These are phyloP conservation scores for Podosphaera fusca DNA, from an alignment of 2,329 filamentous ascomycete species.

Conservation along the genomic window DNA sequence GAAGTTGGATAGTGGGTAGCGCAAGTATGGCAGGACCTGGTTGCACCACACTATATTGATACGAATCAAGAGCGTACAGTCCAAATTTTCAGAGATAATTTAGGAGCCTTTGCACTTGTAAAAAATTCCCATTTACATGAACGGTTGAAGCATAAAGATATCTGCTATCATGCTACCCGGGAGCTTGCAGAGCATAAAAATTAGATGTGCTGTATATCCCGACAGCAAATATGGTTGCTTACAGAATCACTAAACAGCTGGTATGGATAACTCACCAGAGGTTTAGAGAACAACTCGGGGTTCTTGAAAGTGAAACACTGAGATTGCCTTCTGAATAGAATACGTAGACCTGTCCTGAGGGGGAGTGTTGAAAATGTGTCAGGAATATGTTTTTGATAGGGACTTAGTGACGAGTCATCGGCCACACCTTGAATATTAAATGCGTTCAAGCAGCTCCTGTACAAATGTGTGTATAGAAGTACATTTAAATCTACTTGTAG, in stretches of 20 bases:
- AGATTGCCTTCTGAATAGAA: too few relatives aligned
- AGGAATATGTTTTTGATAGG: too few relatives aligned
- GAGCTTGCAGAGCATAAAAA: neutral
- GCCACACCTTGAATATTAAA: too few relatives aligned
- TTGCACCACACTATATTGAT: neutral
- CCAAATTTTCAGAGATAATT: neutral
- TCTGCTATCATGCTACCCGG: neutral
- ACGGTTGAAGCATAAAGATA: neutral
- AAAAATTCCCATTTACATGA: neutral
- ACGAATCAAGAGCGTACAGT: neutral
- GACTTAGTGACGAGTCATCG: too few relatives aligned
- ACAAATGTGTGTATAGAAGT: too few relatives aligned
- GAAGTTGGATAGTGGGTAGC: neutral
- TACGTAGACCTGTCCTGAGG: too few relatives aligned
- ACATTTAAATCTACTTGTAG: too few relatives aligned
- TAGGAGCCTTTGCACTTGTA: neutral
- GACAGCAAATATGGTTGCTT: neutral
- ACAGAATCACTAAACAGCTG: neutral
- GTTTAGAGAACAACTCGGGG: too few relatives aligned
- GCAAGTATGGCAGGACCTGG: neutral
- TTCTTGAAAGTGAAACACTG: too few relatives aligned
- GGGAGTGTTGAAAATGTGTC: too few relatives aligned
- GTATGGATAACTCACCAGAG: too few relatives aligned
- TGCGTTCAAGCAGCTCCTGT: too few relatives aligned
- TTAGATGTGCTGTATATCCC: neutral